These are phyloP conservation scores for Russula ochroleuca DNA, from an alignment of 768 basidiomycete species.

Conservation along the genomic window DNA sequence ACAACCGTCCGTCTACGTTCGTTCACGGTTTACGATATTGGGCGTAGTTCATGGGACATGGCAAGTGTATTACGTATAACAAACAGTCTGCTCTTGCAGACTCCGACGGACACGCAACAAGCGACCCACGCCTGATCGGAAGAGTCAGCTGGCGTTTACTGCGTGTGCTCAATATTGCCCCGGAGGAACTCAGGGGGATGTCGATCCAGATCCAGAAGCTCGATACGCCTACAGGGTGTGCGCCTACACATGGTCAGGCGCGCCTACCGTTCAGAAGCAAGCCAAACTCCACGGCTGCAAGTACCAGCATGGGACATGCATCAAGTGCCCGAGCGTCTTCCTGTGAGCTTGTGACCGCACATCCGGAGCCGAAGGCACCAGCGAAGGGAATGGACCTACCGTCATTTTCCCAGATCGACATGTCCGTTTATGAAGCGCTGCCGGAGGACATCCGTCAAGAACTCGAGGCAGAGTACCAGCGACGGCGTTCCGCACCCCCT, in stretches of 20 bases:
- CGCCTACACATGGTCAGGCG: conserved; percentile 50
- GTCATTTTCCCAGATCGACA: conserved; percentile 73
- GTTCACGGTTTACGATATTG: conserved; percentile 6
- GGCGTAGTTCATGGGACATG: conserved; percentile 84
- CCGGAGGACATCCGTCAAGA: conserved; percentile 67
- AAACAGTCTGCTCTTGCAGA: conserved; percentile 61
- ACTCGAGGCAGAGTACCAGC: conserved; percentile 56
- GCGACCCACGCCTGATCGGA: conserved; percentile 66
- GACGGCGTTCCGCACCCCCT: conserved; percentile 50
- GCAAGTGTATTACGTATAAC: conserved; percentile 75
- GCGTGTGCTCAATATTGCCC: conserved; percentile 68
- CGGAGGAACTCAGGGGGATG: conserved; percentile 85
- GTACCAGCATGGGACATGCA: conserved; percentile 1
- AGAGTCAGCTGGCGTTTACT: conserved; percentile 74
- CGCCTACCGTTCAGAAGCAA: conserved; percentile 52
- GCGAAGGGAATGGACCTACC: conserved; percentile 43
- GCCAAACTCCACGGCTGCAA: conserved; percentile 12
- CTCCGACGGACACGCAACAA: conserved; percentile 64
- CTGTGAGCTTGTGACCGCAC: conserved; percentile 11
- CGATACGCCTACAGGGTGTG: conserved; percentile 44
- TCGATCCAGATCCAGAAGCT: conserved; percentile 90
- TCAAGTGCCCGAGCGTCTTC: conserved; percentile 1
- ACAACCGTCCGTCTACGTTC: background rate
- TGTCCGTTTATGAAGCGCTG: conserved; percentile 62
- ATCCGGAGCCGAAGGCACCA: background rate